Evolutionary conservation across 2,329 filamentous ascomycete genomes (phyloP).

Genomic region (Verticillium longisporum): DNA sequence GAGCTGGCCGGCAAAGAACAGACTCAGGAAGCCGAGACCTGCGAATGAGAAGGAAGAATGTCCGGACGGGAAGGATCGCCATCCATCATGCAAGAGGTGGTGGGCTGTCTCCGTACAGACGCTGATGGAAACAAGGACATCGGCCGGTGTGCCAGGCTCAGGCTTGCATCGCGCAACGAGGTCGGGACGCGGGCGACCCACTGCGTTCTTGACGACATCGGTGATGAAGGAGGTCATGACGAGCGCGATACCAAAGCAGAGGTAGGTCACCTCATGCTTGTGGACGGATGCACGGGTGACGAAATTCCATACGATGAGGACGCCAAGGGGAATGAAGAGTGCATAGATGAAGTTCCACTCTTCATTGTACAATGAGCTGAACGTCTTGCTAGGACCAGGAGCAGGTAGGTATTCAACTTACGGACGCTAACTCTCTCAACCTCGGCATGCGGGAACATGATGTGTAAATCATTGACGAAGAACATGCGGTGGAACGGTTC

Average conservation of each 20-base stretch:
- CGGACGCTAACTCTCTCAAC: slow-evolving; percentile 76
- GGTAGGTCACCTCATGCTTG: slow-evolving; percentile 78
- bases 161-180: slow-evolving; percentile 75
- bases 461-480: slow-evolving; percentile 73
- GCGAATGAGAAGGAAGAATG: slow-evolving; percentile 75
- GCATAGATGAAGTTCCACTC: slow-evolving; percentile 67
- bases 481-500: slow-evolving; percentile 95
- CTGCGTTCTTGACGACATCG: slow-evolving; percentile 83
- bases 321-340: slow-evolving; percentile 59
- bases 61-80: slow-evolving; percentile 76
- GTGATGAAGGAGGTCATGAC: slow-evolving; percentile 77
- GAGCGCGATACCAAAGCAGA: slow-evolving; percentile 73
- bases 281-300: slow-evolving; percentile 57
- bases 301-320: slow-evolving; percentile 61
- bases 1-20: slow-evolving; percentile 64
- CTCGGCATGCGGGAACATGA: slow-evolving; percentile 81
- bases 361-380: slow-evolving; percentile 36
- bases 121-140: slow-evolving; percentile 53
- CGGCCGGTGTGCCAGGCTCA: slow-evolving; percentile 33
- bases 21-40: slow-evolving; percentile 66
- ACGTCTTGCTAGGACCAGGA: background rate
- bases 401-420: slow-evolving; percentile 31
- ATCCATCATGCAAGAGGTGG: slow-evolving; percentile 71
- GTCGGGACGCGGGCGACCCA: slow-evolving; percentile 64
- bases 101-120: slow-evolving; percentile 67